Evolutionary conservation across 371 early-diverging fungal genomes (phyloP).

Genomic region (Mucor racemosus): DNA sequence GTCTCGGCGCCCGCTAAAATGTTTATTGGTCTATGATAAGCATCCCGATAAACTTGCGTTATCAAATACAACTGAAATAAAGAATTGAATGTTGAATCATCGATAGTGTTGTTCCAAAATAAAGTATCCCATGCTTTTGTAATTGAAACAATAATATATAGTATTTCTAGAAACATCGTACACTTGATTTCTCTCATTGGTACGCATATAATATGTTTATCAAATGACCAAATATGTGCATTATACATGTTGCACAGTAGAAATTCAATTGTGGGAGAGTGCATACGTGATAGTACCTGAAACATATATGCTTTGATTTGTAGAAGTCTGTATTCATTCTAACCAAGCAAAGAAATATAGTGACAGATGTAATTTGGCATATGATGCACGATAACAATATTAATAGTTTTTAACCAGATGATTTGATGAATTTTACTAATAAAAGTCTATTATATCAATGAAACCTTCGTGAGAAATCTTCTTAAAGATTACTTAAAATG

Average conservation of each 20-base stretch:
- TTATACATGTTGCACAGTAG: background rate
- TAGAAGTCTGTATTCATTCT: background rate
- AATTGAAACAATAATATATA: too few species aligned
- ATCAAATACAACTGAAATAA: too few species aligned
- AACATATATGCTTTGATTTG: background rate
- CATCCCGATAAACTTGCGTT: too few species aligned
- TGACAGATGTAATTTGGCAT: background rate
- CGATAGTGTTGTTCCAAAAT: too few species aligned
- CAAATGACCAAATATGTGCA: slow-evolving; percentile 2
- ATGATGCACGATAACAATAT: too few species aligned
- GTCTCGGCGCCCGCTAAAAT: too few species aligned
- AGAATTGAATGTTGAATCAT: too few species aligned
- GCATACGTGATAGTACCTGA: background rate
- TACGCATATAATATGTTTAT: background rate
- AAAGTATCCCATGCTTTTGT: too few species aligned
- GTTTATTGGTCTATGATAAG: too few species aligned
- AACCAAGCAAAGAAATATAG: background rate
- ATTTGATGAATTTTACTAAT: too few species aligned
- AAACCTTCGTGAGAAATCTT: background rate
- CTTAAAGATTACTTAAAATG: slow-evolving; percentile 1
- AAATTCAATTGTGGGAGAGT: background rate
- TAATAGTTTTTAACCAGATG: too few species aligned
- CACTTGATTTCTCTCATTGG: background rate
- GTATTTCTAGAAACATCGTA: background rate
- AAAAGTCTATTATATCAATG: background rate